Evolutionary conservation across 176 grass and related monocot species (phyloP).

Genomic region (Metroxylon sagu): DNA sequence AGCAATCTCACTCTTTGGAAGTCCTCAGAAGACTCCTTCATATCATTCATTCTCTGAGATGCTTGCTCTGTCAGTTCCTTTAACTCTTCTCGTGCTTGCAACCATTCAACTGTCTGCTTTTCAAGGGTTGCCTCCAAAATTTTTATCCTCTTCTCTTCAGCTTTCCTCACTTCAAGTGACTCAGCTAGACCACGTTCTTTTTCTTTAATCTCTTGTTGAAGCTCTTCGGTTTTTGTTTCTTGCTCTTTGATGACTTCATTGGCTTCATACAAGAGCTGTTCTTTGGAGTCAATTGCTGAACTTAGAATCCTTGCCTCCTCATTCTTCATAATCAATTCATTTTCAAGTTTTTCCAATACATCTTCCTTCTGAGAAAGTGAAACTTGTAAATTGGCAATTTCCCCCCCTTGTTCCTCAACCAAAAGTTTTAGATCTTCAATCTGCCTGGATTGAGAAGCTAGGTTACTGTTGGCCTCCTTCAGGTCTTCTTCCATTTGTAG

Average conservation of each 20-base stretch:
- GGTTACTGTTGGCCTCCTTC: constrained; percentile 42
- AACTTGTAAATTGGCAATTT: constrained; percentile 39
- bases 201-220: constrained; percentile 40
- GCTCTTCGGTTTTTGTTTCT: constrained; percentile 42
- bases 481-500: constrained; percentile 58
- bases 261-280: constrained; percentile 36
- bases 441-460: constrained; percentile 48
- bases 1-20: constrained; percentile 66
- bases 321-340: constrained; percentile 54
- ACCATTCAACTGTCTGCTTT: constrained; percentile 57
- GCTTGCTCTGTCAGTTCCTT: constrained; percentile 49
- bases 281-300: constrained; percentile 49
- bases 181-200: constrained; percentile 48
- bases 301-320: constrained; percentile 32
- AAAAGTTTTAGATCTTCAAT: constrained; percentile 57
- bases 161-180: constrained; percentile 42
- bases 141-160: constrained; percentile 45
- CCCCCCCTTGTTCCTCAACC: constrained; percentile 43
- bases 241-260: constrained; percentile 34
- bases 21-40: constrained; percentile 34
- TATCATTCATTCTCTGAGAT: constrained; percentile 39
- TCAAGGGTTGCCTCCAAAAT: constrained; percentile 43
- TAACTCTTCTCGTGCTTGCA: constrained; percentile 51
- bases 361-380: constrained; percentile 42
- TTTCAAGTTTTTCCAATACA: constrained; percentile 63